These are phyloP conservation scores for Aspergillus intermedius DNA, from an alignment of 2,329 filamentous ascomycete species.

Conservation along the genomic window DNA sequence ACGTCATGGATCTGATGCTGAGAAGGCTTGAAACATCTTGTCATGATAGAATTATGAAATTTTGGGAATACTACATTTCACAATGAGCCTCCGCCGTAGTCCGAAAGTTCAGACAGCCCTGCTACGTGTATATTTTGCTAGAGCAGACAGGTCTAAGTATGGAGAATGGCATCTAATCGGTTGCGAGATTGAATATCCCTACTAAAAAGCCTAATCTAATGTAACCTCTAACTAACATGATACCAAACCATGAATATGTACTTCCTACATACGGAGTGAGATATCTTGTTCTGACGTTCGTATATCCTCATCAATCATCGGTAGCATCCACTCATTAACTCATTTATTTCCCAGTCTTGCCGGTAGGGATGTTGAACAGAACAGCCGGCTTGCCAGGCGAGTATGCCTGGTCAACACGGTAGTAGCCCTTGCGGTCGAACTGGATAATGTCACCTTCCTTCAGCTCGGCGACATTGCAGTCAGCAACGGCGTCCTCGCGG, in stretches of 20 bases:
- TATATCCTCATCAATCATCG: conserved; percentile 3
- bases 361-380: conserved; percentile 65
- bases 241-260: neutral
- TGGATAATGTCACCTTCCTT: conserved; percentile 90
- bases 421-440: conserved; percentile 90
- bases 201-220: neutral
- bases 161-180: too few species aligned
- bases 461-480: conserved; percentile 69
- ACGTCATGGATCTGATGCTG: neutral
- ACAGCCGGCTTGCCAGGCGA: conserved; percentile 55
- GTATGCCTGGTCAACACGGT: conserved; percentile 66
- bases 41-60: too few species aligned
- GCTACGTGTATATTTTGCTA: too few species aligned
- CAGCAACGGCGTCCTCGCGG: conserved; percentile 68
- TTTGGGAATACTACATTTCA: too few species aligned
- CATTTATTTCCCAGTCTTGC: conserved; percentile 42
- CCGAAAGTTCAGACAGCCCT: too few species aligned
- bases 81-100: too few species aligned
- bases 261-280: too few species aligned
- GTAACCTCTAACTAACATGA: neutral
- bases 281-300: too few species aligned
- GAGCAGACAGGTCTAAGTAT: too few species aligned
- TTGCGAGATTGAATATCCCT: too few species aligned
- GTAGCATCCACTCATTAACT: neutral
- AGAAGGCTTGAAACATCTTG: neutral